Conservation (phyloP, 108 stramenopile genomes). For the Aurantiochytrium sp. region DNA sequence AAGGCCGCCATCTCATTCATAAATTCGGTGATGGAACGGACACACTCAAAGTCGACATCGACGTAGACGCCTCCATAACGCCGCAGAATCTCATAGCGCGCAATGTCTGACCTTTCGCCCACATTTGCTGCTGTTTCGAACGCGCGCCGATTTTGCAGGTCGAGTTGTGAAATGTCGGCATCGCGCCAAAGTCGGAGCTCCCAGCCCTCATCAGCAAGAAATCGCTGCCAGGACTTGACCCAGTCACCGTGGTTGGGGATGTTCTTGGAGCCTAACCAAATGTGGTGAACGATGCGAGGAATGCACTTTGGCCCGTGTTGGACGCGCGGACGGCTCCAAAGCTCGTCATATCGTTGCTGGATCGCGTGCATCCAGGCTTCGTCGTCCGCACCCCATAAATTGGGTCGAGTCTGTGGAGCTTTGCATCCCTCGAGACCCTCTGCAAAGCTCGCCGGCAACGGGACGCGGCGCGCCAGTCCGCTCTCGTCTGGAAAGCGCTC, state of each 20-base stretch:
- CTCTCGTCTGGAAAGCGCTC: background rate
- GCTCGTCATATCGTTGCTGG: background rate
- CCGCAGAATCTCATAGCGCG: background rate
- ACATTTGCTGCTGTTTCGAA: background rate
- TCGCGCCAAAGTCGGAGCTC: background rate
- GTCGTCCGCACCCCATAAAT: background rate
- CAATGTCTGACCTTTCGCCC: background rate
- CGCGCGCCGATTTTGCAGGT: background rate
- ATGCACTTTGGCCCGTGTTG: background rate
- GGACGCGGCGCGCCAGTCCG: background rate
- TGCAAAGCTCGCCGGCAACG: background rate
- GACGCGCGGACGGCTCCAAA: background rate
- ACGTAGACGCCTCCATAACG: background rate
- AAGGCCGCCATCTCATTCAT: background rate
- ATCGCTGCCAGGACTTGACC: background rate
- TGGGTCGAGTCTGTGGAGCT: background rate
- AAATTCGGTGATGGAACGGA: background rate
- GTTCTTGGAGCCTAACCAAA: background rate
- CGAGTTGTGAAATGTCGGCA: background rate
- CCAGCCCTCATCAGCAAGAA: background rate
- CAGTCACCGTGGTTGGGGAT: background rate
- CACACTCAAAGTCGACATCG: background rate
- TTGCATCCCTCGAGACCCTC: background rate
- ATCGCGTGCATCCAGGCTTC: background rate
- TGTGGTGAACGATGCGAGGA: slow-evolving; percentile 14